phyloP scores from a whole-genome alignment of 2,329 filamentous ascomycete species.

The Colletotrichum paranaense region DNA sequence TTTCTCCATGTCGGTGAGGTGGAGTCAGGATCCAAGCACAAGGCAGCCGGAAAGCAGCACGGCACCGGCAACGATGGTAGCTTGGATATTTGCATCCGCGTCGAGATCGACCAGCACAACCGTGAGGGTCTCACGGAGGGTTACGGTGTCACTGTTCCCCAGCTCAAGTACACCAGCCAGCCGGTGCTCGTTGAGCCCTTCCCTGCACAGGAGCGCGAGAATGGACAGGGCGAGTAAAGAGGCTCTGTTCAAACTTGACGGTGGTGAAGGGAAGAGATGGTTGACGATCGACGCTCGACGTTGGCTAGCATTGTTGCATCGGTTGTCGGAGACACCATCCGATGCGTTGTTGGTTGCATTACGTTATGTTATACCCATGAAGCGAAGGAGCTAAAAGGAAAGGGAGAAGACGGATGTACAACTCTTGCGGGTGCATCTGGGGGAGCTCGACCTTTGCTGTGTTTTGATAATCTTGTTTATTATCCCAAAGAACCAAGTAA shows the following conservation, averaged over 20 bases:
- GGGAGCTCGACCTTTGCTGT: not conserved
- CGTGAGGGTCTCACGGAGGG: constrained; percentile 81
- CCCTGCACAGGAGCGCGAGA: constrained; percentile 26
- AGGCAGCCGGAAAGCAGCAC: constrained; percentile 71
- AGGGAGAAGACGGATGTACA: not conserved
- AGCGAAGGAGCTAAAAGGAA: constrained; percentile 10
- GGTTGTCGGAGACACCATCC: constrained; percentile 11
- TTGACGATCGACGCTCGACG: not conserved
- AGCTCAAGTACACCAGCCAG: constrained; percentile 59
- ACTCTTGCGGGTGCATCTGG: not conserved
- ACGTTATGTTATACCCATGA: constrained; percentile 34
- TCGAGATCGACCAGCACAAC: constrained; percentile 89
- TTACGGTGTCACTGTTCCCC: constrained; percentile 89
- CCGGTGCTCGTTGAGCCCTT: constrained; percentile 38
- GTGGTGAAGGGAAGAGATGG: not conserved
- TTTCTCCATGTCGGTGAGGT: constrained; percentile 81
- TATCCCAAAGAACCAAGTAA: not conserved
- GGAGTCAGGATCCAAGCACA: constrained; percentile 82
- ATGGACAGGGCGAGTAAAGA: constrained; percentile 21
- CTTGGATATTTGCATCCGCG: constrained; percentile 85
- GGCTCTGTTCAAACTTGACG: not conserved
- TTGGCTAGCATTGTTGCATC: not conserved
- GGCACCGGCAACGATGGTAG: constrained; percentile 67
- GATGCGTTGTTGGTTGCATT: constrained; percentile 17
- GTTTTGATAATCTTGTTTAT: not conserved